Percentiles rank a stretch among this genome's conserved stretches.
phyloP scores from a whole-genome alignment of 495 filamentous ascomycete genomes.

The Rostrohypoxylon terebratum region DNA sequence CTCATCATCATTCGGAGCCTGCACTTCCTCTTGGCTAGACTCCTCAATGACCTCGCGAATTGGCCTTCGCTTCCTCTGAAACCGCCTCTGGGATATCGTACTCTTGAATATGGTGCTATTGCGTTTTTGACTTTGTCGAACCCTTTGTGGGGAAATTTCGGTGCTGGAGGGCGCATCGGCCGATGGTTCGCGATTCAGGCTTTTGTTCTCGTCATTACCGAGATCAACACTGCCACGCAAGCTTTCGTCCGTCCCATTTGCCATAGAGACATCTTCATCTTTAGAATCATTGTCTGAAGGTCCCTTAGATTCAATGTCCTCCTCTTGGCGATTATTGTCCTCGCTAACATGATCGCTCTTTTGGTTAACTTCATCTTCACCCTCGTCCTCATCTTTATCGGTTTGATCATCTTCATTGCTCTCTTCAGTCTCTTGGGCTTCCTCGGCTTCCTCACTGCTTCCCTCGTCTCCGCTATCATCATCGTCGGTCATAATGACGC shows the following conservation, averaged over 20 bases:
- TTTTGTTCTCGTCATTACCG: neutral
- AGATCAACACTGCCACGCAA: constrained; percentile 9
- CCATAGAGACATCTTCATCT: neutral
- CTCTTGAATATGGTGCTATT: constrained; percentile 10
- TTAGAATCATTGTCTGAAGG: neutral
- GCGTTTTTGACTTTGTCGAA: constrained; percentile 5
- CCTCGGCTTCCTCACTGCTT: constrained; percentile 2
- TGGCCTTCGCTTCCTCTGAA: neutral
- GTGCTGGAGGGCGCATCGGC: constrained; percentile 24
- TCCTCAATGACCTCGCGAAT: constrained; percentile 7
- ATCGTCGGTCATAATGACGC: constrained; percentile 38
- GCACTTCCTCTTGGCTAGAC: constrained; percentile 14
- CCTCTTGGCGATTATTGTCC: constrained; percentile 7
- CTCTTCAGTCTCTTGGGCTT: neutral
- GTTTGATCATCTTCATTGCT: constrained; percentile 38
- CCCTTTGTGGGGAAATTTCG: constrained; percentile 8
- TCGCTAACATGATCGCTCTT: neutral
- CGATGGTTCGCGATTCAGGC: neutral
- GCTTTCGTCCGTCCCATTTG: neutral
- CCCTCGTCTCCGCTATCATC: constrained; percentile 34
- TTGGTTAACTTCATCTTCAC: constrained; percentile 16
- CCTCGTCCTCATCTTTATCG: constrained; percentile 25
- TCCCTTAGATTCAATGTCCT: neutral
- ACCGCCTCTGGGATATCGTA: neutral
- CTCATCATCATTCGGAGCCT: constrained; percentile 17